These are phyloP conservation scores for Metarhizium rileyi DNA, from an alignment of 2,329 filamentous ascomycete species.

Conservation along the genomic window DNA sequence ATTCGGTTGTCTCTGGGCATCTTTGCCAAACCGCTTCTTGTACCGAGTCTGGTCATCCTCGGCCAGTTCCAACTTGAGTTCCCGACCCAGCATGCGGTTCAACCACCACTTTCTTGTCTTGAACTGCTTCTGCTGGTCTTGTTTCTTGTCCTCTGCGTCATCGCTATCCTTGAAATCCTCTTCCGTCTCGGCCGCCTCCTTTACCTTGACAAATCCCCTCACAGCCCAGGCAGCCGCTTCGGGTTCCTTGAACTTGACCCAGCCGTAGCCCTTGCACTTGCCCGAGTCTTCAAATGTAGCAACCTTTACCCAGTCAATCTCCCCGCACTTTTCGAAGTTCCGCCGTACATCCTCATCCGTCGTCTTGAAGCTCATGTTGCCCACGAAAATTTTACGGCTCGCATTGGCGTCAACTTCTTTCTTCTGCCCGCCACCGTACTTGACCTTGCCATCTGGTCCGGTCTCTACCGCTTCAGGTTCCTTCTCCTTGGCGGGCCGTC, in stretches of 20 bases:
- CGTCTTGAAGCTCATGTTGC: conserved; percentile 75
- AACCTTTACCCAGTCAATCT: conserved; percentile 73
- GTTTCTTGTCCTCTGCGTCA: conserved; percentile 30
- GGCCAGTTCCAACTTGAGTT: conserved; percentile 82
- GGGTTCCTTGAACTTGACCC: conserved; percentile 81
- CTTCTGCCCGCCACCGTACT: conserved; percentile 23
- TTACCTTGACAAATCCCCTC: conserved; percentile 68
- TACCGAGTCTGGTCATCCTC: conserved; percentile 85
- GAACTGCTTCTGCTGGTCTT: conserved; percentile 37
- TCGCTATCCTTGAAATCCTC: conserved; percentile 47
- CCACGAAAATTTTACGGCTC: conserved; percentile 81
- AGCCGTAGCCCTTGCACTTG: conserved; percentile 96
- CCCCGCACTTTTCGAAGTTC: conserved; percentile 79
- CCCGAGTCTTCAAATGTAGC: conserved; percentile 94
- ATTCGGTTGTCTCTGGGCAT: conserved; percentile 31
- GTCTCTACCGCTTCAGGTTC: conserved; percentile 20
- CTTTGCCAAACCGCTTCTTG: conserved; percentile 86
- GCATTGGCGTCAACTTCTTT: conserved; percentile 38
- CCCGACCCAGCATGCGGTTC: conserved; percentile 70
- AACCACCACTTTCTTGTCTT: conserved; percentile 71
- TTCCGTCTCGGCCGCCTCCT: conserved; percentile 53
- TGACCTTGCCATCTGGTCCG: conserved; percentile 20
- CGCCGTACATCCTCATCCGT: conserved; percentile 71
- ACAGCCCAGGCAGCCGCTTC: conserved; percentile 61
- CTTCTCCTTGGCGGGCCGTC: conserved; percentile 63